These are phyloP conservation scores for Prosopis cineraria DNA, from an alignment of 306 rosid genomes.

Conservation along the genomic window DNA sequence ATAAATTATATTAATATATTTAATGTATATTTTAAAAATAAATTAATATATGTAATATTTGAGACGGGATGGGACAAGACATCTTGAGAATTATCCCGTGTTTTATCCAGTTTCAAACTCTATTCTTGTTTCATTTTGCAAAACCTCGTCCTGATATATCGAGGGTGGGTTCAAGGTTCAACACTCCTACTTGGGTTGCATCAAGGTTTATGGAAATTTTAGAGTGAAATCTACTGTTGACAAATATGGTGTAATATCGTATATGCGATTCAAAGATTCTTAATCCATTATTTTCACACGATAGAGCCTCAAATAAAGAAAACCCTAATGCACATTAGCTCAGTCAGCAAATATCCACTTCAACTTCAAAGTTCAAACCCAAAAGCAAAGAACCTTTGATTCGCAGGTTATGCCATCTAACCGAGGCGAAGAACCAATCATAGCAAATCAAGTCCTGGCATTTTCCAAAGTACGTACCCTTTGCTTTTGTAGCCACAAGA, in stretches of 20 bases:
- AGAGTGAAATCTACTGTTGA: conserved; percentile 14
- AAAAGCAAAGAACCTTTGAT: not conserved
- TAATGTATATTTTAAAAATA: no score
- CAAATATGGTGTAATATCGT: no score
- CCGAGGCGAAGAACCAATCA: not conserved
- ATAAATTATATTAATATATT: no score
- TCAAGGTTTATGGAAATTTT: not conserved
- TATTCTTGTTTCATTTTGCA: no score
- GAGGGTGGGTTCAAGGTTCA: no score
- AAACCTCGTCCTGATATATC: no score
- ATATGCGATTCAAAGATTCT: no score
- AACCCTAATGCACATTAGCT: not conserved
- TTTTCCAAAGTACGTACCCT: not conserved
- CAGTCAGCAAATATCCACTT: not conserved
- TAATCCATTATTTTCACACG: not conserved
- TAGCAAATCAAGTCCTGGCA: not conserved
- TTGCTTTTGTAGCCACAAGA: not conserved
- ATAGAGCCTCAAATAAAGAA: not conserved
- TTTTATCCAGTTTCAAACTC: no score
- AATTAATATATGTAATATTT: no score
- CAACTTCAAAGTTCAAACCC: not conserved
- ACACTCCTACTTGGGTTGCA: no score
- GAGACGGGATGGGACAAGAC: no score
- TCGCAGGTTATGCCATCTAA: not conserved
- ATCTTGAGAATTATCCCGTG: no score